Conservation (phyloP, 2,329 filamentous ascomycete species). For the Claviceps monticola region DNA sequence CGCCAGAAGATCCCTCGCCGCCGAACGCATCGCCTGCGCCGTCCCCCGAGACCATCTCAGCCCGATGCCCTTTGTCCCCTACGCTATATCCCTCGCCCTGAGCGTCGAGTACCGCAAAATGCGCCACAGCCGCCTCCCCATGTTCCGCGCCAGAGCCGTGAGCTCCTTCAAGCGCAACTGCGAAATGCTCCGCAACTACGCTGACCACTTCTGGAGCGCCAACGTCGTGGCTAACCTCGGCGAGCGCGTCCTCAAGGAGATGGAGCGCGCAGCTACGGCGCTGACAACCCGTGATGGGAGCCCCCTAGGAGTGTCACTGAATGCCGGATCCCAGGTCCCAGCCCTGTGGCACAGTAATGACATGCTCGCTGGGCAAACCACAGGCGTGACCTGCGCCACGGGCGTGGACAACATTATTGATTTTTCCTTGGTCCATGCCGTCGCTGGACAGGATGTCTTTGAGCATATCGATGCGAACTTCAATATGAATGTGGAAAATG, state of each 20-base stretch:
- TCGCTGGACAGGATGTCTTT: slow-evolving; percentile 39
- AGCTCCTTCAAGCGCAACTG: slow-evolving; percentile 41
- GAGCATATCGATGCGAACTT: slow-evolving; percentile 42
- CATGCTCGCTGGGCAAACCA: slow-evolving; percentile 12
- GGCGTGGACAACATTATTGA: slow-evolving; percentile 24
- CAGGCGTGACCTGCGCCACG: slow-evolving; percentile 13
- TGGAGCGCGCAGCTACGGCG: slow-evolving; percentile 38
- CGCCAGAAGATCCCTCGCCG: slow-evolving; percentile 41
- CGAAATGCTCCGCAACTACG: slow-evolving; percentile 35
- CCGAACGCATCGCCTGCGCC: slow-evolving; percentile 43
- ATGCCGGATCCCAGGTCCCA: slow-evolving; percentile 3
- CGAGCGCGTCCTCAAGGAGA: slow-evolving; percentile 39
- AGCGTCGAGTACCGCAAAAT: slow-evolving; percentile 51
- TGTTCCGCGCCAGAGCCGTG: slow-evolving; percentile 43
- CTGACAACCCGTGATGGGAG: slow-evolving; percentile 23
- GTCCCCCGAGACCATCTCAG: slow-evolving; percentile 36
- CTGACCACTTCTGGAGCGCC: slow-evolving; percentile 44
- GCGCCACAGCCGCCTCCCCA: slow-evolving; percentile 44
- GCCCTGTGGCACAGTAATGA: slow-evolving; percentile 11
- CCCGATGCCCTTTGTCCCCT: slow-evolving; percentile 45
- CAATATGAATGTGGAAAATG: slow-evolving; percentile 38
- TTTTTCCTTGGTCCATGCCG: slow-evolving; percentile 27
- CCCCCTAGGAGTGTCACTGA: neutral
- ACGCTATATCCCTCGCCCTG: slow-evolving; percentile 45
- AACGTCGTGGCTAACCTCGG: slow-evolving; percentile 40